These are phyloP conservation scores for Ustulina deusta DNA, from an alignment of 2,329 filamentous ascomycete species.

Conservation along the genomic window DNA sequence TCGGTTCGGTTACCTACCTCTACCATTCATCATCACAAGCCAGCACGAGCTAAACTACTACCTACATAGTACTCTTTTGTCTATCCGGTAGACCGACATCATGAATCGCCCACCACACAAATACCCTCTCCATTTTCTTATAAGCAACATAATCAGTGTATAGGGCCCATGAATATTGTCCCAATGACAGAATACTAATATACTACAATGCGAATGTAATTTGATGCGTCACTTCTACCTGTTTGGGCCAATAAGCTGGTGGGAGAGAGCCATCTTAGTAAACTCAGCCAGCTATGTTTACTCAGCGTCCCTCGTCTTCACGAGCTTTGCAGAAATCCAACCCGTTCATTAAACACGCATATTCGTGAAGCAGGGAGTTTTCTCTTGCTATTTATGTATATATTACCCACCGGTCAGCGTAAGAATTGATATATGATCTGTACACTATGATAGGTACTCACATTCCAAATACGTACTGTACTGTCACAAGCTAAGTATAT, in stretches of 20 bases:
- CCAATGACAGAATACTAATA: constrained; percentile 2
- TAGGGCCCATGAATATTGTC: neutral
- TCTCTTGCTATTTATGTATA: constrained; percentile 33
- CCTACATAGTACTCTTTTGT: neutral
- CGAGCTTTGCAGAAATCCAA: constrained; percentile 32
- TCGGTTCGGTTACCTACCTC: constrained; percentile 26
- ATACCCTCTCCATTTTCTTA: neutral
- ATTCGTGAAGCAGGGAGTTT: constrained; percentile 26
- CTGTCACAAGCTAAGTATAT: neutral
- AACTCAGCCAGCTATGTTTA: constrained; percentile 29
- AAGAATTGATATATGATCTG: constrained; percentile 14
- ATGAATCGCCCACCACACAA: neutral
- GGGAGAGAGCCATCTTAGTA: constrained; percentile 29
- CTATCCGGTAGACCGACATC: constrained; percentile 16
- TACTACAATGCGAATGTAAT: neutral
- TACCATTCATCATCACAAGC: constrained; percentile 25
- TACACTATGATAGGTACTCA: neutral
- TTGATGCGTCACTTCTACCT: constrained; percentile 23
- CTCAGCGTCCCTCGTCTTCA: constrained; percentile 37
- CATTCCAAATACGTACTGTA: constrained; percentile 34
- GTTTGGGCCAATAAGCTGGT: constrained; percentile 28
- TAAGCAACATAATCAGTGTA: neutral
- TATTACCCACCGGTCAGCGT: constrained; percentile 33
- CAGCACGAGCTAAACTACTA: constrained; percentile 19
- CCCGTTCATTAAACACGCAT: neutral